These are phyloP conservation scores for Claviceps paspali DNA, from an alignment of 2,329 filamentous ascomycete species.

Conservation along the genomic window DNA sequence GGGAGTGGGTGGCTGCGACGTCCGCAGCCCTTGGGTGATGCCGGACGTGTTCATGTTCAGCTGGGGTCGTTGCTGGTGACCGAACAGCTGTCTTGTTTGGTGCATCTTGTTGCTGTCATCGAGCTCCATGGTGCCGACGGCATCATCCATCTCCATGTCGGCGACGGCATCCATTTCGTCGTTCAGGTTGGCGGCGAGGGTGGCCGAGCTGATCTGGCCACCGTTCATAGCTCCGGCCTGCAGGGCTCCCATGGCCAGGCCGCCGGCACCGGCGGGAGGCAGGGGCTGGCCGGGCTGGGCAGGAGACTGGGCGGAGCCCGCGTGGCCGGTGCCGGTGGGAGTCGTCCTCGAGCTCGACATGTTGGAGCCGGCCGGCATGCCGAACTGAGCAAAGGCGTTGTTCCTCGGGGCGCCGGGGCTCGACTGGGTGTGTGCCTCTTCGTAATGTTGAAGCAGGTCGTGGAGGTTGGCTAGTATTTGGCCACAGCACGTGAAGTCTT, in stretches of 20 bases:
- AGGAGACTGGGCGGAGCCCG: conserved; percentile 11
- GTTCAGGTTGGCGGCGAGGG: conserved; percentile 23
- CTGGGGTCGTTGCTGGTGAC: conserved; percentile 49
- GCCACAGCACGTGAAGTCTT: conserved; percentile 91
- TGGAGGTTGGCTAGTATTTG: conserved; percentile 80
- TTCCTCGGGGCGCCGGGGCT: conserved; percentile 27
- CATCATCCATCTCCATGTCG: conserved; percentile 95
- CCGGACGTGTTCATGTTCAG: conserved; percentile 71
- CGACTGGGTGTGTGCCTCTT: conserved; percentile 77
- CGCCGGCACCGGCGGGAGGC: conserved; percentile 13
- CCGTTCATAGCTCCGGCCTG: conserved; percentile 13
- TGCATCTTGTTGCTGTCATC: conserved; percentile 51
- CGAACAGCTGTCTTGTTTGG: conserved; percentile 54
- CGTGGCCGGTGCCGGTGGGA: conserved; percentile 16
- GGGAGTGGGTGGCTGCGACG: conserved; percentile 76
- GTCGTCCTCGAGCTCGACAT: conserved; percentile 19
- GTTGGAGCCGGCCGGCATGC: conserved; percentile 17
- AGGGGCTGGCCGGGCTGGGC: conserved; percentile 21
- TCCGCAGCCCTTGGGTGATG: conserved; percentile 61
- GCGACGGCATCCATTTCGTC: conserved; percentile 73
- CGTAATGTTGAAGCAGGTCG: conserved; percentile 90
- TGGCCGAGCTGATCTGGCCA: conserved; percentile 26
- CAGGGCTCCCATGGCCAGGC: conserved; percentile 24
- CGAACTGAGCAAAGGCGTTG: conserved; percentile 25
- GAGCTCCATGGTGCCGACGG: conserved; percentile 49